Evolutionary conservation across 2,329 filamentous ascomycete species (phyloP).

Genomic region (Alternaria ventricosa): DNA sequence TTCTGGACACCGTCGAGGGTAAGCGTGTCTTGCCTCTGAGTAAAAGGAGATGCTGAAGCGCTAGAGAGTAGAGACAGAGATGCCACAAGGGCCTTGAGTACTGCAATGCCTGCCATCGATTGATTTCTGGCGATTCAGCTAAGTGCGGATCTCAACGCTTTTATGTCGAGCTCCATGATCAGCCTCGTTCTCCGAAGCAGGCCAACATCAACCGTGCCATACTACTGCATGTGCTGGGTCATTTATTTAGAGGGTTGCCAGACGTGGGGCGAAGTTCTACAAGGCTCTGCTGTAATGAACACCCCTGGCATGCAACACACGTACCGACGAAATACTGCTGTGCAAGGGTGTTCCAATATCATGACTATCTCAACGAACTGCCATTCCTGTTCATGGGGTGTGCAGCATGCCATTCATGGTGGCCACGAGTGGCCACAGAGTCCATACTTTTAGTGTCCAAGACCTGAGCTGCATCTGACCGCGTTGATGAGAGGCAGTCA

Average conservation of each 20-base stretch:
- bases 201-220: not conserved
- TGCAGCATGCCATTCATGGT: not conserved
- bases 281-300: not conserved
- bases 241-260: constrained; percentile 11
- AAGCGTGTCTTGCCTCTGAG: constrained; percentile 26
- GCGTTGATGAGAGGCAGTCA: not conserved
- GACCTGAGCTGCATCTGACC: not conserved
- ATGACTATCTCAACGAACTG: not conserved
- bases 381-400: not conserved
- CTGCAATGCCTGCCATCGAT: constrained; percentile 28
- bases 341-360: constrained; percentile 1
- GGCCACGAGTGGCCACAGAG: not conserved
- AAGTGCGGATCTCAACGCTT: not conserved
- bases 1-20: constrained; percentile 33
- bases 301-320: not conserved
- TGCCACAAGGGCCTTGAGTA: constrained; percentile 30
- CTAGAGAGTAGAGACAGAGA: constrained; percentile 29
- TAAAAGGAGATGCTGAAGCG: constrained; percentile 25
- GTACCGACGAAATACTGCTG: not conserved
- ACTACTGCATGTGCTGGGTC: not conserved
- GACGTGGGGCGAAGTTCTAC: not conserved
- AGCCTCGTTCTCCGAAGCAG: not conserved
- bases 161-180: not conserved
- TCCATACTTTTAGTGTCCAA: not conserved
- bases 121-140: not conserved